These are phyloP conservation scores for Cyanidiococcus yangmingshanensis DNA, from an alignment of 23 red algal species.

Conservation along the genomic window DNA sequence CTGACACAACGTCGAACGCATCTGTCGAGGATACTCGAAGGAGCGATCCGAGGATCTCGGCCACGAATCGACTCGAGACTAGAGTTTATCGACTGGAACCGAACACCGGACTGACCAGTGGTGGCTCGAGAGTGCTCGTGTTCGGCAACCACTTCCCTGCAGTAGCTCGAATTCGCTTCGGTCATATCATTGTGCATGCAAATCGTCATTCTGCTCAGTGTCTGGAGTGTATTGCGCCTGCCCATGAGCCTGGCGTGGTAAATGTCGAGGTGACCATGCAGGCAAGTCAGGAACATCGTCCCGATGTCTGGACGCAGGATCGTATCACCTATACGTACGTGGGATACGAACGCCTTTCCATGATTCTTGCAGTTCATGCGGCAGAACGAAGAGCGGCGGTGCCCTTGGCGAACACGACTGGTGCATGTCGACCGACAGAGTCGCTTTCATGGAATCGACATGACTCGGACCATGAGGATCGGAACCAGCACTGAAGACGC, in stretches of 20 bases:
- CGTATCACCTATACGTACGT: constrained; percentile 11
- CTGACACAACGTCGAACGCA: background rate
- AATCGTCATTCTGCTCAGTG: constrained; percentile 2
- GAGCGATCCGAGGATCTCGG: background rate
- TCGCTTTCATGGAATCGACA: background rate
- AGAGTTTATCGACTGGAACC: background rate
- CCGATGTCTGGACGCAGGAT: background rate
- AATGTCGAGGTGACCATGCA: background rate
- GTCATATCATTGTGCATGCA: background rate
- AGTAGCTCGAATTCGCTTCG: background rate
- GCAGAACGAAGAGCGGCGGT: background rate
- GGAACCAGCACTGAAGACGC: no score
- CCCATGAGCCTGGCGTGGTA: constrained; percentile 6
- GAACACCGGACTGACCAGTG: constrained; percentile 3
- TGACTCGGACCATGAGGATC: background rate
- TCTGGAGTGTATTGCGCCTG: background rate
- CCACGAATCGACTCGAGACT: background rate
- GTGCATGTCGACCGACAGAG: background rate
- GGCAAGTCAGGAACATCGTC: background rate
- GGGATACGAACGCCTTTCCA: constrained; percentile 18
- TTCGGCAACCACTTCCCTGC: background rate
- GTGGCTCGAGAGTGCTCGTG: background rate
- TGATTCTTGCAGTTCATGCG: background rate
- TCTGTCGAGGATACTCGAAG: background rate
- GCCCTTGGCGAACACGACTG: background rate